phyloP scores from a whole-genome alignment of 1,284 basidiomycete genomes.

The Sanghuangporus baumii region DNA sequence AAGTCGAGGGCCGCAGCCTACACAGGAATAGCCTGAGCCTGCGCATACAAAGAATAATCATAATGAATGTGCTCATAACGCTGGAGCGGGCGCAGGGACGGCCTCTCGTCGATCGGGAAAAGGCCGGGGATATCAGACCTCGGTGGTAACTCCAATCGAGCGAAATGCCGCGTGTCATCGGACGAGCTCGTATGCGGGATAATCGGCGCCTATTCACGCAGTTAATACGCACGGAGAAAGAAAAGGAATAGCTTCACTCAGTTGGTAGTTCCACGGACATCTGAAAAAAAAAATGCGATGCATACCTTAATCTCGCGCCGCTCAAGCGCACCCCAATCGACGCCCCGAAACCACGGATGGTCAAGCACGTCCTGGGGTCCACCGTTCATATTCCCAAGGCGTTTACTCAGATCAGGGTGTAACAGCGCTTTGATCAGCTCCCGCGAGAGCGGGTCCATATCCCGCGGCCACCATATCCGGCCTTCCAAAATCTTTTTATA shows the following conservation, averaged over 20 bases:
- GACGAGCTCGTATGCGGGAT: constrained; percentile 71
- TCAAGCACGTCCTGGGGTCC: constrained; percentile 90
- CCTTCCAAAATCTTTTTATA: constrained; percentile 92
- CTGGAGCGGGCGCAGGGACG: constrained; percentile 46
- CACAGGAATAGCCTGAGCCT: not conserved
- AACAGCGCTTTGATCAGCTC: constrained; percentile 82
- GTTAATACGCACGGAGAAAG: not conserved
- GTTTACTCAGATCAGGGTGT: constrained; percentile 89
- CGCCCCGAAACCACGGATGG: constrained; percentile 94
- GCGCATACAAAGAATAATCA: constrained; percentile 33
- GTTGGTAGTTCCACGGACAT: not conserved
- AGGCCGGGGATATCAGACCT: constrained; percentile 75
- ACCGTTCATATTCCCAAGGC: constrained; percentile 92
- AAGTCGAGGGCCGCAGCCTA: not conserved
- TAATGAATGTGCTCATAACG: constrained; percentile 60
- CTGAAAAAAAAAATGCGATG: constrained; percentile 18
- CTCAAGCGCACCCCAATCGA: constrained; percentile 83
- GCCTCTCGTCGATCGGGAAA: constrained; percentile 47
- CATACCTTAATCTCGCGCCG: constrained; percentile 66
- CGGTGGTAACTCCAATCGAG: constrained; percentile 68
- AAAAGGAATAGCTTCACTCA: not conserved
- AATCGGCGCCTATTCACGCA: constrained; percentile 62
- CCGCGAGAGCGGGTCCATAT: constrained; percentile 68
- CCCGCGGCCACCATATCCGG: constrained; percentile 89
- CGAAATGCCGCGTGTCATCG: constrained; percentile 78